phyloP scores from a whole-genome alignment of 441 rosid species.

The Pelargonium citronellum region DNA sequence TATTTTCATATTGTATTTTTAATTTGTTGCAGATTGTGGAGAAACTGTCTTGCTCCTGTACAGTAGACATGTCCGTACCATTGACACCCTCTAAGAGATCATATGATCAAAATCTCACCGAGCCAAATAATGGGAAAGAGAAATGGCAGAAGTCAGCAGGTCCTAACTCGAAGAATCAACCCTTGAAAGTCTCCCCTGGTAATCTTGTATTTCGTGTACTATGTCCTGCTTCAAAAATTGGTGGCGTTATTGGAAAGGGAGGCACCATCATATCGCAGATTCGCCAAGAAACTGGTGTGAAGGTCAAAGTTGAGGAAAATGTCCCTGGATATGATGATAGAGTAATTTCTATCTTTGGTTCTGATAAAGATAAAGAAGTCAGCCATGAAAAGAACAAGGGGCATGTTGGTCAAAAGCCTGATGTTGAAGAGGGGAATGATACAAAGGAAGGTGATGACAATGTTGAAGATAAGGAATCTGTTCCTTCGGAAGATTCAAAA shows the following conservation, averaged over 20 bases:
- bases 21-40: background rate
- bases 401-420: conserved; percentile 29
- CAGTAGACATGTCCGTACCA: conserved; percentile 38
- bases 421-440: conserved; percentile 26
- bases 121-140: conserved; percentile 38
- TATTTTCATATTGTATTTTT: background rate
- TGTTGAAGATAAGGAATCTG: conserved; percentile 30
- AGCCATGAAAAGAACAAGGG: conserved; percentile 26
- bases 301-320: conserved; percentile 49
- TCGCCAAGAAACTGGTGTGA: conserved; percentile 47
- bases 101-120: conserved; percentile 32
- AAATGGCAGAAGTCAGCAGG: conserved; percentile 41
- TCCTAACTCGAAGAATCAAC: conserved; percentile 21
- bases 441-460: conserved; percentile 28
- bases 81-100: conserved; percentile 59
- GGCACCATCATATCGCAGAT: conserved; percentile 40
- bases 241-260: conserved; percentile 36
- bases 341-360: conserved; percentile 37
- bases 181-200: conserved; percentile 24
- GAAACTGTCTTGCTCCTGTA: conserved; percentile 14
- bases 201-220: conserved; percentile 39
- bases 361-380: conserved; percentile 34
- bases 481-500: conserved; percentile 28
- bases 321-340: conserved; percentile 56
- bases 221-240: conserved; percentile 41